Conservation (phyloP, 495 filamentous ascomycete genomes). For the Xylaria telfairii region DNA sequence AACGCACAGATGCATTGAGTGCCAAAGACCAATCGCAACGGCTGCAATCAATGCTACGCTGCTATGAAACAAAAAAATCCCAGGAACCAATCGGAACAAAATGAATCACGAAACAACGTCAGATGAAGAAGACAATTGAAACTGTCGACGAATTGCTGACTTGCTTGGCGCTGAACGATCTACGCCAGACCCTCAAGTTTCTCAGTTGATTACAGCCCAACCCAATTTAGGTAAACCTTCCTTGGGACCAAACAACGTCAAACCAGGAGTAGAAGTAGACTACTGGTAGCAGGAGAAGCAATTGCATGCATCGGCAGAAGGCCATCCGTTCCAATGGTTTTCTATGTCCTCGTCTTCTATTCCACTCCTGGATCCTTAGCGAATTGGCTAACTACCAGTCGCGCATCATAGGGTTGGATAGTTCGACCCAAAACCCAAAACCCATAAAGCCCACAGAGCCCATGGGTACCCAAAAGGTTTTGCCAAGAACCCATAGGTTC, state of each 20-base stretch:
- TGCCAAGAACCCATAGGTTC: too few species aligned
- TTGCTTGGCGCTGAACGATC: conserved; percentile 1
- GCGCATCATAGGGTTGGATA: too few species aligned
- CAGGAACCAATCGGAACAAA: conserved; percentile 5
- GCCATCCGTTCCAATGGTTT: neutral
- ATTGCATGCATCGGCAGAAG: conserved; percentile 3
- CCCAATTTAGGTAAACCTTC: conserved; percentile 2
- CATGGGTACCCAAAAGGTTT: too few species aligned
- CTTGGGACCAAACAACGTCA: conserved; percentile 1
- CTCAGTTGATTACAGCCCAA: neutral
- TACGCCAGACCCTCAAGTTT: neutral
- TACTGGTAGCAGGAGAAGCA: conserved; percentile 1
- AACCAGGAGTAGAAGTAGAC: neutral
- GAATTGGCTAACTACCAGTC: neutral
- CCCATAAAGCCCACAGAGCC: too few species aligned
- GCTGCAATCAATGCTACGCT: neutral
- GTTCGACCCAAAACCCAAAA: too few species aligned
- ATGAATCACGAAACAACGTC: neutral
- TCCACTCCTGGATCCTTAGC: conserved; percentile 2
- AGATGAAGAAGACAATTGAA: neutral
- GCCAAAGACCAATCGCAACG: neutral
- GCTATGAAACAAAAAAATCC: conserved; percentile 6
- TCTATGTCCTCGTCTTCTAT: neutral
- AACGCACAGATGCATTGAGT: neutral
- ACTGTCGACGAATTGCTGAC: neutral